Conservation (phyloP, 345 rosid genomes). For the Citrus maxima region DNA sequence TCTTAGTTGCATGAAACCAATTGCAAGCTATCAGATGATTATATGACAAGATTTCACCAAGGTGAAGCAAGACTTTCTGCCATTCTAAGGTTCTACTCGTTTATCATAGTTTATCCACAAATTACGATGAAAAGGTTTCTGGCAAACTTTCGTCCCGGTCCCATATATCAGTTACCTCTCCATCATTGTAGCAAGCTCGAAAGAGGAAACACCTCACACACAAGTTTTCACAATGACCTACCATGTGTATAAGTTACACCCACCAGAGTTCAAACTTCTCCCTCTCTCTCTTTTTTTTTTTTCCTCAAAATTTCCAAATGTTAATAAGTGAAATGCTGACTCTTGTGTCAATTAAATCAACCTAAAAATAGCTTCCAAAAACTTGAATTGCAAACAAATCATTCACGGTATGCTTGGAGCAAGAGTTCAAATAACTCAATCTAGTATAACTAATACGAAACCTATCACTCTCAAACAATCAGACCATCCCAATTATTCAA, state of each 20-base stretch:
- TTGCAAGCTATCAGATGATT: background rate
- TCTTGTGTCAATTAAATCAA: background rate
- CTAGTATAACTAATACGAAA: background rate
- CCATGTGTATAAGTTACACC: background rate
- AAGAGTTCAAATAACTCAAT: background rate
- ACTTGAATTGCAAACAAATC: background rate
- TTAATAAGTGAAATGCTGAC: background rate
- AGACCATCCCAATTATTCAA: background rate
- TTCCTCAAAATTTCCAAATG: background rate
- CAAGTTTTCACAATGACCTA: background rate
- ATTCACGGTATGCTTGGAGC: background rate
- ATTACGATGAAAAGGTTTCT: background rate
- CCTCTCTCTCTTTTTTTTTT: too few relatives aligned
- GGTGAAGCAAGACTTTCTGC: background rate
- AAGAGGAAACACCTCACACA: background rate
- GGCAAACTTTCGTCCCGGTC: background rate
- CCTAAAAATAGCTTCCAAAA: background rate
- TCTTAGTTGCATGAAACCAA: background rate
- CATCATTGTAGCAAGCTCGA: background rate
- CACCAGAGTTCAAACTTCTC: background rate
- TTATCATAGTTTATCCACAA: background rate
- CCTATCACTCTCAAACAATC: background rate
- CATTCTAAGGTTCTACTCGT: background rate
- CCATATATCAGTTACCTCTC: background rate
- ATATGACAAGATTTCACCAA: background rate